Conservation (phyloP, 768 basidiomycete species). For the Pleurotus ostreatus region DNA sequence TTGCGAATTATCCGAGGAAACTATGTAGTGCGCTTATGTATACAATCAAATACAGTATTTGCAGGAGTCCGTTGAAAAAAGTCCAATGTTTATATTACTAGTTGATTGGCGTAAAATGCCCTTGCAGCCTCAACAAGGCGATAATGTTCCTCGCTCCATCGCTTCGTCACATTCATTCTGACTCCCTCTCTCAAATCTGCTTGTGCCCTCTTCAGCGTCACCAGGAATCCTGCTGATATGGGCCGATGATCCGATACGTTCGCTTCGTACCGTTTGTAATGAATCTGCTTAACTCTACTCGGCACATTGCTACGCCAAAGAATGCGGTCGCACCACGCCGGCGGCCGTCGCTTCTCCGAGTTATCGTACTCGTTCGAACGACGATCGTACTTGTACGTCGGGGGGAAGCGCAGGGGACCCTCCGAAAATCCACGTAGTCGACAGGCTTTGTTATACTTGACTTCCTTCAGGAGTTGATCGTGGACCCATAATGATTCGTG, state of each 20-base stretch:
- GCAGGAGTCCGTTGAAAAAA: background rate
- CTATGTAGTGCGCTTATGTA: no score
- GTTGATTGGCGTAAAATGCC: conserved; percentile 36
- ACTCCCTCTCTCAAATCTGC: conserved; percentile 53
- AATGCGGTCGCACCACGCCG: conserved; percentile 97
- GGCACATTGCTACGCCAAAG: conserved; percentile 65
- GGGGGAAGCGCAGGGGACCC: conserved; percentile 75
- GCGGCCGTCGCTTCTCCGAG: conserved; percentile 83
- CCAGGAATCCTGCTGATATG: conserved; percentile 71
- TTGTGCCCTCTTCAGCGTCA: conserved; percentile 72
- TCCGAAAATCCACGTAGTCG: conserved; percentile 82
- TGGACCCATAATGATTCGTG: conserved; percentile 58
- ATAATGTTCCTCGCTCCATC: conserved; percentile 49
- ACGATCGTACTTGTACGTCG: conserved; percentile 95
- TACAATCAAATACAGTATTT: no score
- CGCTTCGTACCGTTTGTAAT: conserved; percentile 80
- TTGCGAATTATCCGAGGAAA: no score
- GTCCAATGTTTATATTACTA: conserved; percentile 16
- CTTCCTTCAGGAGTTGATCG: conserved; percentile 89
- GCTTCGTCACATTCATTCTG: conserved; percentile 49
- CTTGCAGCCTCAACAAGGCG: conserved; percentile 33
- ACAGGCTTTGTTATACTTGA: conserved; percentile 83
- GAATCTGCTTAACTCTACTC: conserved; percentile 56
- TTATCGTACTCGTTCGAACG: conserved; percentile 77
- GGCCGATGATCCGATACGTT: conserved; percentile 91